These are phyloP conservation scores for Ustilago trichophora DNA, from an alignment of 1,284 basidiomycete genomes.

Conservation along the genomic window DNA sequence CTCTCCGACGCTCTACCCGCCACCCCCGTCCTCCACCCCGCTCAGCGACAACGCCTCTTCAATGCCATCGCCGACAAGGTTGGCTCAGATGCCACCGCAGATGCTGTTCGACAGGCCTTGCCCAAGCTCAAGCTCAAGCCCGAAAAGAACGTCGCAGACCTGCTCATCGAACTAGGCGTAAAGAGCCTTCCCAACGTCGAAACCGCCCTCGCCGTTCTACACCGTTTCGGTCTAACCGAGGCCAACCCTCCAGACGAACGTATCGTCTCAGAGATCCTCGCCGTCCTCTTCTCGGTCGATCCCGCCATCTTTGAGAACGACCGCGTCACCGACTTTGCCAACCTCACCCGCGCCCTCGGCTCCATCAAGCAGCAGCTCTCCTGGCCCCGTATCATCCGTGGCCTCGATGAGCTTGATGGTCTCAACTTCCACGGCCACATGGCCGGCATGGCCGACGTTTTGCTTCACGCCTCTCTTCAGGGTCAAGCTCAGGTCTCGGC, in stretches of 20 bases:
- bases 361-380: conserved; percentile 39
- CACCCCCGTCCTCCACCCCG: conserved; percentile 48
- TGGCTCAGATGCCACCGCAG: conserved; percentile 57
- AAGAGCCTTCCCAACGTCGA: conserved; percentile 44
- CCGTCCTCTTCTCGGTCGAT: conserved; percentile 50
- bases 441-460: conserved; percentile 56
- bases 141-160: conserved; percentile 46
- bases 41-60: conserved; percentile 56
- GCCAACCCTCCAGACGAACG: conserved; percentile 45
- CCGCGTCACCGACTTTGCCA: conserved; percentile 43
- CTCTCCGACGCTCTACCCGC: conserved; percentile 51
- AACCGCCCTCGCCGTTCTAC: conserved; percentile 48
- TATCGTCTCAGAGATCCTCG: conserved; percentile 56
- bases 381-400: conserved; percentile 66
- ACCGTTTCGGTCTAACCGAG: conserved; percentile 50
- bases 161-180: conserved; percentile 58
- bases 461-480: conserved; percentile 45
- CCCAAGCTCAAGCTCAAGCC: conserved; percentile 52
- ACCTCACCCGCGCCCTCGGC: conserved; percentile 33
- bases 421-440: conserved; percentile 66
- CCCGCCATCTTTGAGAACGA: conserved; percentile 39
- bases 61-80: conserved; percentile 60
- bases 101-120: conserved; percentile 60
- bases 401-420: conserved; percentile 67
- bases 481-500: conserved; percentile 40